Percentiles rank a stretch among this genome's conserved stretches.
Conservation (phyloP, 106 monocot species). For the Xerophyta viscosa region DNA sequence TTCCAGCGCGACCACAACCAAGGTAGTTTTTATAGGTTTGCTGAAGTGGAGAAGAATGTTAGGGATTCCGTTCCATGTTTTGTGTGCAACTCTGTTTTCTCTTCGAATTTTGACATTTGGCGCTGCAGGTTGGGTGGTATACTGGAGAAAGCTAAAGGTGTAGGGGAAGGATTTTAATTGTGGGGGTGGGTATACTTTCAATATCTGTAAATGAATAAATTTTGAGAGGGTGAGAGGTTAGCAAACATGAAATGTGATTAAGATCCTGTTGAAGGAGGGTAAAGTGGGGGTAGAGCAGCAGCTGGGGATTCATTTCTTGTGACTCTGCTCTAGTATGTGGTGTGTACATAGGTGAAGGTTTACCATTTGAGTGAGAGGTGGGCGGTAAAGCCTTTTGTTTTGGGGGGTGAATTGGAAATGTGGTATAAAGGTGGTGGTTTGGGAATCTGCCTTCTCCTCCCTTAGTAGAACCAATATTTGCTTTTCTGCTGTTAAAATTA, state of each 20-base stretch:
- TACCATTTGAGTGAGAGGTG: background rate
- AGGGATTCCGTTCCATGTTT: background rate
- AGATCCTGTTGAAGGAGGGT: background rate
- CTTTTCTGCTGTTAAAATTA: no score
- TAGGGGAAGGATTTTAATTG: background rate
- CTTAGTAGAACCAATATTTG: no score
- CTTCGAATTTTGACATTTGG: background rate
- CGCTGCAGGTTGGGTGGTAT: background rate
- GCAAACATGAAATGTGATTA: background rate
- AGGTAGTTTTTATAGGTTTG: background rate
- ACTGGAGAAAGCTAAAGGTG: background rate
- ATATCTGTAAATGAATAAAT: conserved; percentile 15
- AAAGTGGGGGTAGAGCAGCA: background rate
- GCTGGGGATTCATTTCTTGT: background rate
- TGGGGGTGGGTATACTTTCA: conserved; percentile 6
- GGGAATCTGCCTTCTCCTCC: no score
- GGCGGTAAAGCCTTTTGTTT: conserved; percentile 3
- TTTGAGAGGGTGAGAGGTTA: conserved; percentile 4
- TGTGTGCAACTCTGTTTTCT: conserved; percentile 3
- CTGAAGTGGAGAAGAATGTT: background rate
- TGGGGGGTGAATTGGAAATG: background rate
- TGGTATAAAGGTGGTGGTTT: no score
- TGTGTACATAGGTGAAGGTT: conserved; percentile 17
- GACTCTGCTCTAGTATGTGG: conserved; percentile 6
- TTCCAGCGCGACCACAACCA: conserved; percentile 1